A percentile compares a stretch with the other conserved stretches of the same genome.
These are phyloP conservation scores for Tilletia horrida DNA, from an alignment of 1,284 basidiomycete genomes.

Conservation along the genomic window DNA sequence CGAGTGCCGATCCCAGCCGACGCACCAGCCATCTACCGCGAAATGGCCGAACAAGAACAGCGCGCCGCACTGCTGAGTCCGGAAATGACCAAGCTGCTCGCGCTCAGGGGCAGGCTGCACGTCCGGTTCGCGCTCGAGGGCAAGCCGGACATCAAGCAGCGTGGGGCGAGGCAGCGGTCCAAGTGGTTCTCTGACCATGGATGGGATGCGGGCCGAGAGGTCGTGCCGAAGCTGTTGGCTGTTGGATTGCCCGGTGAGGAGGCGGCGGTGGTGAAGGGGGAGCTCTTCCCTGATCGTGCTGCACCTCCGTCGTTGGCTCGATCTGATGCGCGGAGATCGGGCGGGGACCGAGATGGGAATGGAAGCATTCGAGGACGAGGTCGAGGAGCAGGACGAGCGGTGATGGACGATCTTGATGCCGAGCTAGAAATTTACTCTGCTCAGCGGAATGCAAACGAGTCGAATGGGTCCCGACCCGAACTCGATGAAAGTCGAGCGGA, in stretches of 20 bases:
- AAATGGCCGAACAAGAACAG: constrained; percentile 48
- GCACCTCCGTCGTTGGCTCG: background rate
- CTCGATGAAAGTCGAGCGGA: background rate
- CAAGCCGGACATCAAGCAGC: constrained; percentile 40
- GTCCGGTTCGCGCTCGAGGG: constrained; percentile 39
- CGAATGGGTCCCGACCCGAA: background rate
- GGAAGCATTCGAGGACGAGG: constrained; percentile 6
- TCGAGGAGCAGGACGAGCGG: constrained; percentile 2
- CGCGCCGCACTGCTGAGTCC: constrained; percentile 22
- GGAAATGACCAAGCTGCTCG: constrained; percentile 30
- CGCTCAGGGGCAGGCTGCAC: constrained; percentile 31
- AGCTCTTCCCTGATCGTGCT: constrained; percentile 31
- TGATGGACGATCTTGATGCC: constrained; percentile 34
- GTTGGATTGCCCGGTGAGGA: constrained; percentile 30
- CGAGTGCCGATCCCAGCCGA: constrained; percentile 31
- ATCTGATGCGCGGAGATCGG: background rate
- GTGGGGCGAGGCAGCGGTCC: constrained; percentile 31
- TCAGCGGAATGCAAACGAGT: background rate
- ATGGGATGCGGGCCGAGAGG: constrained; percentile 46
- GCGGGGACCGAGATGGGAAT: constrained; percentile 14
- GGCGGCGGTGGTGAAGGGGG: constrained; percentile 21
- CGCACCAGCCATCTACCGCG: constrained; percentile 50
- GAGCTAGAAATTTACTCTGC: constrained; percentile 23
- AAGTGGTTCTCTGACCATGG: constrained; percentile 53
- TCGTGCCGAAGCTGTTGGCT: constrained; percentile 46